phyloP scores from a whole-genome alignment of 495 filamentous ascomycete genomes.

The Trichocladium antarcticum region DNA sequence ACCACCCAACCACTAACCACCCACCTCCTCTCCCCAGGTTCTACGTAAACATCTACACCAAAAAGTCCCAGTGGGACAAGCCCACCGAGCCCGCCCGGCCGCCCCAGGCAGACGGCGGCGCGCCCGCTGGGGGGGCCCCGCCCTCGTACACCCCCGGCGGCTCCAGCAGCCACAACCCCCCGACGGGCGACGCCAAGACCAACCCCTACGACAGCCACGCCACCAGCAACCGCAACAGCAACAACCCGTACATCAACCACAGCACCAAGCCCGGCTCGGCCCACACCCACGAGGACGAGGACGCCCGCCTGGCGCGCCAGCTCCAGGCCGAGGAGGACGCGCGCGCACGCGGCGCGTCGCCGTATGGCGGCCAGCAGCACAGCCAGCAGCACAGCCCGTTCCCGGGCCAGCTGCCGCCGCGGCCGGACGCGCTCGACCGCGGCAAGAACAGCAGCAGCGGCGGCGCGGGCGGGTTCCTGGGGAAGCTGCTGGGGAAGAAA shows the following conservation, averaged over 20 bases:
- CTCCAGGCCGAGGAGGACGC: constrained; percentile 77
- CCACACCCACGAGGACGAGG: constrained; percentile 40
- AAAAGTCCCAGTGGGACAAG: constrained; percentile 76
- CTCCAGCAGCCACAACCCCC: constrained; percentile 15
- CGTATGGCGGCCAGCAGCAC: constrained; percentile 10
- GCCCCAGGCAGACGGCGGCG: constrained; percentile 27
- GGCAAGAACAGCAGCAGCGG: constrained; percentile 28
- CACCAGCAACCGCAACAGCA: constrained; percentile 4
- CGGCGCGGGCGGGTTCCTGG: constrained; percentile 33
- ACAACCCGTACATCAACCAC: constrained; percentile 46
- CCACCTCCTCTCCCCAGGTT: constrained; percentile 44
- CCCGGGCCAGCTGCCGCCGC: constrained; percentile 32
- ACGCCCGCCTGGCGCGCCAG: constrained; percentile 62
- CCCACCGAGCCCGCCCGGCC: constrained; percentile 52
- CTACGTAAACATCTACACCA: constrained; percentile 78
- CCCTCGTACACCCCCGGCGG: constrained; percentile 50
- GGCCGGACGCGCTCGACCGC: constrained; percentile 28
- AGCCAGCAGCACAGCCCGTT: constrained; percentile 9
- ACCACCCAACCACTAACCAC: background rate
- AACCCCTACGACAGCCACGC: constrained; percentile 46
- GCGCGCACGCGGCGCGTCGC: constrained; percentile 33
- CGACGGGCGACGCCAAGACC: constrained; percentile 45
- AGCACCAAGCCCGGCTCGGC: constrained; percentile 6
- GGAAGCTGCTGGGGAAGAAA: constrained; percentile 42
- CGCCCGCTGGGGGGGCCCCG: constrained; percentile 44